phyloP scores from a whole-genome alignment of 2,329 filamentous ascomycete species.

The Trichoderma sp. region DNA sequence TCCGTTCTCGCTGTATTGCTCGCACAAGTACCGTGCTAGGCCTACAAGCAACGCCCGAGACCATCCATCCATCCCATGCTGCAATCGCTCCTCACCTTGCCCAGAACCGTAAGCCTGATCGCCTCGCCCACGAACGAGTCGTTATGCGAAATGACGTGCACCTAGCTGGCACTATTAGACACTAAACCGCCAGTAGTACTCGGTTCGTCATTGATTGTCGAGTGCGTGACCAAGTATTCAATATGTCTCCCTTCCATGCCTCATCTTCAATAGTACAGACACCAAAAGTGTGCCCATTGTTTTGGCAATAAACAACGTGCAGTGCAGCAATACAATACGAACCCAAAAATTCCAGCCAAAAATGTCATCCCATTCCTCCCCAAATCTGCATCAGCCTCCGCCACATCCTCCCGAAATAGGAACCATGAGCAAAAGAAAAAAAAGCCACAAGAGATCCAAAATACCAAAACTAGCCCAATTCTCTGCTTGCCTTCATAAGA shows the following conservation, averaged over 20 bases:
- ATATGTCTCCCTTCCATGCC: not conserved
- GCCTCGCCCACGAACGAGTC: not conserved
- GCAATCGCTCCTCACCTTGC: not conserved
- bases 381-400: not conserved
- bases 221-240: not conserved
- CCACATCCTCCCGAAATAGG: not conserved
- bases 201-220: not conserved
- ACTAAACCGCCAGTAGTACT: not conserved
- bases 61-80: not conserved
- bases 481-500: too few relatives aligned
- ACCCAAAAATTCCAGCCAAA: not conserved
- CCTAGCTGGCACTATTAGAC: not conserved
- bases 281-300: not conserved
- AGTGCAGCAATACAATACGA: not conserved
- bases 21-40: not conserved
- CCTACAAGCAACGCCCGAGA: not conserved
- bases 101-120: not conserved
- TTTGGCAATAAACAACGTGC: not conserved
- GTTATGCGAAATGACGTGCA: conserved; percentile 14
- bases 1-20: not conserved
- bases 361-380: not conserved
- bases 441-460: not conserved
- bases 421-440: not conserved
- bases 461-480: not conserved
- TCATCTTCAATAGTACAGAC: not conserved